A percentile compares a stretch with the other conserved stretches of the same genome.
phyloP scores from a whole-genome alignment of 2,329 filamentous ascomycete species.

The Exophiala viscosa region DNA sequence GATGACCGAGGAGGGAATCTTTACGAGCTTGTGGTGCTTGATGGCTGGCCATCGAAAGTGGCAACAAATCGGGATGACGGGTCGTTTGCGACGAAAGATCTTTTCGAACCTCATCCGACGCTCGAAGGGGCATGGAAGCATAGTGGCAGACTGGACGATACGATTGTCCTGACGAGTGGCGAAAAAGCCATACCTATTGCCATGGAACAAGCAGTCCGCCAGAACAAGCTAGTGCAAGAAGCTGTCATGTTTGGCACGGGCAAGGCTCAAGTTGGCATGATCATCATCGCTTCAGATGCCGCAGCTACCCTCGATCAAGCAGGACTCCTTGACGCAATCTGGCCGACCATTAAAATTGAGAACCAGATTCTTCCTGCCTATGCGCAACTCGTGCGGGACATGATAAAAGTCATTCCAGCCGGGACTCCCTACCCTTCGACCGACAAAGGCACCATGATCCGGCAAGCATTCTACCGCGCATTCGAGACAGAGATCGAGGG shows the following conservation, averaged over 20 bases:
- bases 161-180: conserved; percentile 47
- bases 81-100: conserved; percentile 49
- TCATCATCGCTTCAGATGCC: conserved; percentile 51
- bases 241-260: conserved; percentile 57
- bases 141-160: conserved; percentile 44
- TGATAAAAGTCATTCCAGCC: conserved; percentile 43
- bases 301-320: conserved; percentile 41
- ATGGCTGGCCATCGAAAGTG: conserved; percentile 38
- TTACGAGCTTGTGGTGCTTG: conserved; percentile 36
- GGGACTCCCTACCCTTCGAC: conserved; percentile 50
- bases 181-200: conserved; percentile 49
- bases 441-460: conserved; percentile 57
- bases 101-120: conserved; percentile 39
- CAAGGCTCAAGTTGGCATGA: conserved; percentile 50
- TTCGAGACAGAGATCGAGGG: conserved; percentile 49
- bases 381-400: conserved; percentile 41
- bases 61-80: conserved; percentile 46
- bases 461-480: conserved; percentile 48
- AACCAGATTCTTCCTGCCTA: conserved; percentile 53
- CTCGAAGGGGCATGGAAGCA: conserved; percentile 43
- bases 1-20: conserved; percentile 36
- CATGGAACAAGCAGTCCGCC: conserved; percentile 54
- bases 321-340: conserved; percentile 48
- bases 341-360: conserved; percentile 49
- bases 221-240: conserved; percentile 53